Evolutionary conservation across 2,329 filamentous ascomycete species (phyloP).

Genomic region (Ophiostoma novo-ulmi): DNA sequence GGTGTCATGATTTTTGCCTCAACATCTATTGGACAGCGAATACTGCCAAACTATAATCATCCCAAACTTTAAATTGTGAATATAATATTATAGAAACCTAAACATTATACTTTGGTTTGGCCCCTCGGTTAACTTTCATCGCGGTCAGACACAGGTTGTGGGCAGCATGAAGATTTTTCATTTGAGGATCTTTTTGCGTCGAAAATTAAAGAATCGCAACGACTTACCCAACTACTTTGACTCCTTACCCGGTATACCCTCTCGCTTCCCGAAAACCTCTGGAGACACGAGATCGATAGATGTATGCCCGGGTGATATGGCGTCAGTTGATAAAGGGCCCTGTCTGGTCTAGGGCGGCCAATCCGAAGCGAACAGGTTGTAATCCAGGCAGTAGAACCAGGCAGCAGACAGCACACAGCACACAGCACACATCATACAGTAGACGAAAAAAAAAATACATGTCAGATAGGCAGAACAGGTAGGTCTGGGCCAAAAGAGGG

Average conservation of each 20-base stretch:
- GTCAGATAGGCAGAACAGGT: not conserved
- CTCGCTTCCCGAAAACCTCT: not conserved
- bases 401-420: not conserved
- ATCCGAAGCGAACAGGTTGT: not conserved
- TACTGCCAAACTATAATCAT: constrained; percentile 14
- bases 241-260: not conserved
- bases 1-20: constrained; percentile 20
- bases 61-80: not conserved
- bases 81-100: not conserved
- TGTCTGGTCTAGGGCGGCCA: not conserved
- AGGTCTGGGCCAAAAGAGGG: not conserved
- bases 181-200: not conserved
- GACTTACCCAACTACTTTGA: not conserved
- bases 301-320: not conserved
- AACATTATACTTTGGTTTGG: too few relatives aligned
- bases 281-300: not conserved
- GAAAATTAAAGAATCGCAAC: not conserved
- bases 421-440: not conserved
- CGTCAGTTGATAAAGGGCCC: not conserved
- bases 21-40: constrained; percentile 21
- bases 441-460: not conserved
- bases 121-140: too few relatives aligned
- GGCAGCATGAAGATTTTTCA: not conserved
- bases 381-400: not conserved
- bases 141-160: not conserved